Evolutionary conservation across 805 yeast species (phyloP).

Genomic region (Priceomyces medius): DNA sequence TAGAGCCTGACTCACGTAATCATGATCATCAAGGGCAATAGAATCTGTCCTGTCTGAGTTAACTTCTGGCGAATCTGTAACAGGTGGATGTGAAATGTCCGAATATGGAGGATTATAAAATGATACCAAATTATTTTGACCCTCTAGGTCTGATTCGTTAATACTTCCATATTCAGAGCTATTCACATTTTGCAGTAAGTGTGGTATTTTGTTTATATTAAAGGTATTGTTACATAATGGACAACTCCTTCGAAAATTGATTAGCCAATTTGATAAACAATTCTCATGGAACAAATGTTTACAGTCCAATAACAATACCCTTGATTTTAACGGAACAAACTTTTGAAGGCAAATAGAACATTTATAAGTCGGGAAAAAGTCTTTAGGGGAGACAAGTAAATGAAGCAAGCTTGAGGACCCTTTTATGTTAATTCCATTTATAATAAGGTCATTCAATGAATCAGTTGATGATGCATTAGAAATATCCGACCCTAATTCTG

Average conservation of each 20-base stretch:
- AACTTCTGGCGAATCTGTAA: not conserved
- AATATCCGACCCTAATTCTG: constrained; percentile 2
- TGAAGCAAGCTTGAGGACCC: constrained; percentile 15
- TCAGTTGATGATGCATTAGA: constrained; percentile 19
- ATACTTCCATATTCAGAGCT: constrained; percentile 22
- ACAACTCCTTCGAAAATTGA: constrained; percentile 52
- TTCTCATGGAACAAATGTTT: constrained; percentile 59
- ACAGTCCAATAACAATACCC: constrained; percentile 55
- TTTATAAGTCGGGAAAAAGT: constrained; percentile 46
- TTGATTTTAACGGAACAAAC: constrained; percentile 45
- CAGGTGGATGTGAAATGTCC: not conserved
- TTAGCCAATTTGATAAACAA: constrained; percentile 61
- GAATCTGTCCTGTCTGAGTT: not conserved
- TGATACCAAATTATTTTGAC: not conserved
- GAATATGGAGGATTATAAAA: not conserved
- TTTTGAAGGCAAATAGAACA: constrained; percentile 62
- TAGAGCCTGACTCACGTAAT: not conserved
- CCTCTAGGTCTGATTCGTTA: constrained; percentile 2
- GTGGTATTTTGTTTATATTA: constrained; percentile 8
- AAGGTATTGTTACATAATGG: constrained; percentile 53
- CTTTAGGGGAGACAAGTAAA: constrained; percentile 28
- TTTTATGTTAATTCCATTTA: constrained; percentile 42
- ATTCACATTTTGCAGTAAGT: constrained; percentile 19
- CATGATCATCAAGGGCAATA: not conserved
- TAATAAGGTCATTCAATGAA: constrained; percentile 34